These are phyloP conservation scores for Solanum tacnaense DNA, from an alignment of 257 asterid species.

Conservation along the genomic window DNA sequence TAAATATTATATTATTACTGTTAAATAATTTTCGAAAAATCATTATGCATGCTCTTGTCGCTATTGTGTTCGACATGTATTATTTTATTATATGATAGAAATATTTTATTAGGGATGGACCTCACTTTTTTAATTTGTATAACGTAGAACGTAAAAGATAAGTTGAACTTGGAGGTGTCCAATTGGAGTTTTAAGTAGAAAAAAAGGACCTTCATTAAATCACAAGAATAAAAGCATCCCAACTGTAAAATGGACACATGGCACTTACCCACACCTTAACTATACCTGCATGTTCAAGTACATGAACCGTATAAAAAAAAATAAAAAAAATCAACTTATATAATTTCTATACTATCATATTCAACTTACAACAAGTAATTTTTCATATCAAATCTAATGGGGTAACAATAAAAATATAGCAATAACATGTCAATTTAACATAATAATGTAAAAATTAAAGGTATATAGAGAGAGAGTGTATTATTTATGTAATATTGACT, in stretches of 20 bases:
- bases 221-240: background rate
- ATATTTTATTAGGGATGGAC: background rate
- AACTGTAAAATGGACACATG: constrained; percentile 2
- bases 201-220: background rate
- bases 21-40: background rate
- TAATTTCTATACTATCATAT: too few relatives aligned
- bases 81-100: background rate
- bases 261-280: background rate
- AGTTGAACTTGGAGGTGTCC: background rate
- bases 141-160: background rate
- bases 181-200: background rate
- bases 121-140: background rate
- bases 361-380: background rate
- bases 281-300: background rate
- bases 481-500: too few relatives aligned
- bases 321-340: too few relatives aligned
- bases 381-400: too few relatives aligned
- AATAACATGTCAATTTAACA: background rate
- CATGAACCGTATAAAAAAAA: background rate
- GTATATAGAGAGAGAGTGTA: too few relatives aligned
- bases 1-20: too few relatives aligned
- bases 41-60: background rate
- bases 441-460: background rate
- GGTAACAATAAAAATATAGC: background rate
- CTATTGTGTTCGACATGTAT: background rate